Percentiles rank a stretch among this genome's conserved stretches.
Evolutionary conservation across 306 rosid species (phyloP).

Genomic region (Cicer pinnatifidum): DNA sequence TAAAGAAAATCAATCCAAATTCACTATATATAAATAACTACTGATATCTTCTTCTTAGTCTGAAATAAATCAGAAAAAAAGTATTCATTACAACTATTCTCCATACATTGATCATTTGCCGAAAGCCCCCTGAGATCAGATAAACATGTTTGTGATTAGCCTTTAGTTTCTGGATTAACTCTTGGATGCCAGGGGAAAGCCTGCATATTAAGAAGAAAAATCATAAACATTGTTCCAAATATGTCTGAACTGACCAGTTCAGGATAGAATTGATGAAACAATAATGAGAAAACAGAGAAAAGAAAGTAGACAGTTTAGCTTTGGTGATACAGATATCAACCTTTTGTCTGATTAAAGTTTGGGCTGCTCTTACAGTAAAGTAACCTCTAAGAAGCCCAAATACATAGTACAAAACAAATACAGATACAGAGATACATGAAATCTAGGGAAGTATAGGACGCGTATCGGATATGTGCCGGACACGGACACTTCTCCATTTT

Average conservation of each 20-base stretch:
- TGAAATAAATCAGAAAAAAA: slow-evolving; percentile 34
- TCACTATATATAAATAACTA: slow-evolving; percentile 4
- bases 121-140: slow-evolving; percentile 95
- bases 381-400: background rate
- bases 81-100: slow-evolving; percentile 14
- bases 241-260: slow-evolving; percentile 28
- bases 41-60: slow-evolving; percentile 8
- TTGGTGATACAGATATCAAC: slow-evolving; percentile 20
- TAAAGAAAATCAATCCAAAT: slow-evolving; percentile 24
- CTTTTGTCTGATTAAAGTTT: slow-evolving; percentile 18
- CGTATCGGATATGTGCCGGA: too few relatives aligned
- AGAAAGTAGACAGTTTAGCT: slow-evolving; percentile 15
- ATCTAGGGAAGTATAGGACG: too few relatives aligned
- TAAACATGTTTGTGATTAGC: slow-evolving; percentile 61
- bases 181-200: slow-evolving; percentile 88
- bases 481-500: too few relatives aligned
- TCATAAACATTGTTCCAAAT: slow-evolving; percentile 24
- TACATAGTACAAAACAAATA: too few relatives aligned
- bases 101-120: slow-evolving; percentile 95
- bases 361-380: background rate
- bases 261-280: slow-evolving; percentile 18
- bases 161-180: slow-evolving; percentile 74
- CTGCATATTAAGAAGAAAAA: slow-evolving; percentile 52
- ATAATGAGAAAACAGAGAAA: slow-evolving; percentile 16
- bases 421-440: too few relatives aligned